Evolutionary conservation across 1,284 basidiomycete species (phyloP).

Genomic region (Pholiota adiposa): DNA sequence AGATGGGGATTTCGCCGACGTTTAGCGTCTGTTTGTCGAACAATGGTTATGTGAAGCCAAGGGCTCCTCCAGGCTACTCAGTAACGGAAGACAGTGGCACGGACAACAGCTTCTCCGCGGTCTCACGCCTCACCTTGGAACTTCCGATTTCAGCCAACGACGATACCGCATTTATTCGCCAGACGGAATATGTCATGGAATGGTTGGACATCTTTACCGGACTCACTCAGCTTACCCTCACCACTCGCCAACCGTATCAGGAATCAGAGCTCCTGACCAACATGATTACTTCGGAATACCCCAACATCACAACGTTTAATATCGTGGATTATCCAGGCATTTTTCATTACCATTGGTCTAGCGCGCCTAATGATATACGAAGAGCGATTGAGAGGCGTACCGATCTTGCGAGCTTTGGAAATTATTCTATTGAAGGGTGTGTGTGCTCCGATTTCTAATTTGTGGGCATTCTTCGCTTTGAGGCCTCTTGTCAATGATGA

Average conservation of each 20-base stretch:
- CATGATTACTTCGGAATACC: slow-evolving; percentile 4
- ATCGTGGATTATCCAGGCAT: slow-evolving; percentile 5
- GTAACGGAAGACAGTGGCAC: background rate
- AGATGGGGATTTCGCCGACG: slow-evolving; percentile 3
- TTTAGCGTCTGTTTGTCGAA: slow-evolving; percentile 16
- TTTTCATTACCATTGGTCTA: slow-evolving; percentile 11
- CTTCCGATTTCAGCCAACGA: background rate
- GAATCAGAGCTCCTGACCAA: background rate
- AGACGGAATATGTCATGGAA: slow-evolving; percentile 3
- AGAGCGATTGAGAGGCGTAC: background rate
- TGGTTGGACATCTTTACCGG: slow-evolving; percentile 15
- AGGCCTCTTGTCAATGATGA: no score
- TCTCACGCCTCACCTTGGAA: slow-evolving; percentile 15
- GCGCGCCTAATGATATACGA: slow-evolving; percentile 3
- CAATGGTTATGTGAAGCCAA: background rate
- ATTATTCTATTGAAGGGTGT: slow-evolving; percentile 5
- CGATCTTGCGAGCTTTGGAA: background rate
- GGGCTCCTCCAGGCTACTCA: background rate
- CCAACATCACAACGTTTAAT: slow-evolving; percentile 5
- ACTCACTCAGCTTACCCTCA: slow-evolving; percentile 11
- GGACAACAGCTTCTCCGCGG: slow-evolving; percentile 2
- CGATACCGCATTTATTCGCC: background rate
- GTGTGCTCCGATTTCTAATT: slow-evolving; percentile 3
- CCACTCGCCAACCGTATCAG: slow-evolving; percentile 1
- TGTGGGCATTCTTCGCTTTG: background rate